Evolutionary conservation across 768 basidiomycete species (phyloP), one percentile per base, ranked within the genome.

Genomic region (Clavaria fumosa): DNA sequence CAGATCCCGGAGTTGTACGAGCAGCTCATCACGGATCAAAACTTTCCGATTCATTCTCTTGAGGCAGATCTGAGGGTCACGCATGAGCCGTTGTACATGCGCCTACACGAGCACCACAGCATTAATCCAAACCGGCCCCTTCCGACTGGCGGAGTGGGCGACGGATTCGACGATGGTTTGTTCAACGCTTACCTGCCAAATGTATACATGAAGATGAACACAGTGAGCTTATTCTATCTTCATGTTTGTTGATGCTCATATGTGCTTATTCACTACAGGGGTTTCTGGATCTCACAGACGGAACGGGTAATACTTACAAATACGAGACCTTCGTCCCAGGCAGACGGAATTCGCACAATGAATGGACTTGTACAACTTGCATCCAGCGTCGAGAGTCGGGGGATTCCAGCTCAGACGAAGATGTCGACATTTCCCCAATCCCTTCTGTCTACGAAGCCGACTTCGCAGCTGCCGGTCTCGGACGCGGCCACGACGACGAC

Each of bases 51-150:
- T n/a, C n/a, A 24, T 5, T 59, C 59, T 42, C 54, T 39, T 23
- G 67, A 69, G 42, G 44, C 47, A 9, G 44, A 47, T 3, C 41
- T 64, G 11, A 40, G 33, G 17, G 49, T 72, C 23, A 57, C 55
- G 4, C 64, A 63, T 39, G 56, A 62, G 15, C 76, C 76, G 3
- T 45, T 78, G 24, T 78, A 66, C 49, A 61, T 81, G 57, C 63
- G 72, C 7, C 53, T 80, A 18, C 53, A 57, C 28, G 79, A 82
- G 49, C 70, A 69, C 28, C 64, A 69, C 12, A 49, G 45, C 41
- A 53, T 59, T 17, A 37, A 39, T 39, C 53, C 46, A 21, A 45
- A 47, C 26, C 22, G 21, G 2, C 36, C 36, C 22, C 23, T 24
- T n/a, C 6, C 9, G 20, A 27, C 15, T 10, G 17, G 28, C 23